Conservation (phyloP, 306 rosid genomes). For the Prunus padus region DNA sequence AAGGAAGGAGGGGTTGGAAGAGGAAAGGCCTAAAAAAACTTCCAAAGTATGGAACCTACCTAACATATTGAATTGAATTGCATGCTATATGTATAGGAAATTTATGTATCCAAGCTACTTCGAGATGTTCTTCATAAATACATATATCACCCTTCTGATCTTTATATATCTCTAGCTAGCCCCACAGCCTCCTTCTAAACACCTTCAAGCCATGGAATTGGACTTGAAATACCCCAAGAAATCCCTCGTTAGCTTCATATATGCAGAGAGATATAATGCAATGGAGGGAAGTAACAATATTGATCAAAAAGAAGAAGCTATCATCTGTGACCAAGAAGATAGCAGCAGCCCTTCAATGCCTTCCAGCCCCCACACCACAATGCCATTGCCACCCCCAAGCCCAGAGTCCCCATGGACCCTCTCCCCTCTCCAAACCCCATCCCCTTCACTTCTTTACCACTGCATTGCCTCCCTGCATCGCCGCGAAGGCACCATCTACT, state of each 20-base stretch:
- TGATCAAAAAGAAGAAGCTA: conserved; percentile 23
- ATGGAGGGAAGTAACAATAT: conserved; percentile 25
- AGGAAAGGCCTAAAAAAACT: not conserved
- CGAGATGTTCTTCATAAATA: not conserved
- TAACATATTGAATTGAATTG: not conserved
- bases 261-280: conserved; percentile 32
- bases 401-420: conserved; percentile 82
- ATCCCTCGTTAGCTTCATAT: conserved; percentile 39
- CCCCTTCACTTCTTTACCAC: conserved; percentile 62
- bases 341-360: conserved; percentile 34
- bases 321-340: conserved; percentile 40
- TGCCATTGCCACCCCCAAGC: conserved; percentile 37
- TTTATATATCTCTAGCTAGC: not conserved
- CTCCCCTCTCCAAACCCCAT: conserved; percentile 56
- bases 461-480: conserved; percentile 74
- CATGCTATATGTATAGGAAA: too few species aligned
- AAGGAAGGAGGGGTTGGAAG: conserved; percentile 17
- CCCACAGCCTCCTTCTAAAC: not conserved
- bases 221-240: conserved; percentile 8
- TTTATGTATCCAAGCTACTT: too few species aligned
- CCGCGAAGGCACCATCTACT: conserved; percentile 62
- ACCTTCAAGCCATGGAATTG: conserved; percentile 38
- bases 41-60: not conserved
- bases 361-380: conserved; percentile 27
- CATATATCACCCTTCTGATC: not conserved